phyloP scores from a whole-genome alignment of 2,329 filamentous ascomycete species.

The Arthrobotrys musiformis region DNA sequence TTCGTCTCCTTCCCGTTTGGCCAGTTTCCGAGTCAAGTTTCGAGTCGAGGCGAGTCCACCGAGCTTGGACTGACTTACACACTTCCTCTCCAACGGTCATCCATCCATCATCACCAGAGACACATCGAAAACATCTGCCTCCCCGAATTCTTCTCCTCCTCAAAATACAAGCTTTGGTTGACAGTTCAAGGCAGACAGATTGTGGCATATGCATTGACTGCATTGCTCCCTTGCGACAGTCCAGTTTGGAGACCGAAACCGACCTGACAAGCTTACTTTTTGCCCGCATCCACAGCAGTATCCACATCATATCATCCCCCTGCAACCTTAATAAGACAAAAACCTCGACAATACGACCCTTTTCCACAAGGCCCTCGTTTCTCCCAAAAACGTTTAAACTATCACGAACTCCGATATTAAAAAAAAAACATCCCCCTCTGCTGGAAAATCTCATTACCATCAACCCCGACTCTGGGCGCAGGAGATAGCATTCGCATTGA shows the following conservation, averaged over 20 bases:
- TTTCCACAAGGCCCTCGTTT: not conserved
- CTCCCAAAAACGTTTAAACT: too few species aligned
- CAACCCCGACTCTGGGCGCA: not conserved
- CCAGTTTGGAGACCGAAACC: slow-evolving; percentile 14
- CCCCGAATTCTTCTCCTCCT: too few species aligned
- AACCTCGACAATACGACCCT: slow-evolving; percentile 5
- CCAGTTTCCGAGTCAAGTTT: not conserved
- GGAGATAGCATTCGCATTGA: too few species aligned
- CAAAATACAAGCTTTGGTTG: too few species aligned
- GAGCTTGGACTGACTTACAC: not conserved
- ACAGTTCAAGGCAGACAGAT: too few species aligned
- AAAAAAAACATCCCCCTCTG: too few species aligned
- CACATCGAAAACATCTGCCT: too few species aligned
- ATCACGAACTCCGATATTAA: too few species aligned
- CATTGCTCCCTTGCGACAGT: slow-evolving; percentile 10
- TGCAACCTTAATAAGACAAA: slow-evolving; percentile 20
- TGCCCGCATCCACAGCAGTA: too few species aligned
- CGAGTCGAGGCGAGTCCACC: not conserved
- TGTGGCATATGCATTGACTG: not conserved
- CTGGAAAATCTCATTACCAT: not conserved
- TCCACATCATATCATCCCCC: not conserved
- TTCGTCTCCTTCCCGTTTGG: slow-evolving; percentile 19
- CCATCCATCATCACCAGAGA: too few species aligned
- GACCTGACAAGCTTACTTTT: not conserved
- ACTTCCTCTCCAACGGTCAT: too few species aligned